Percentiles rank a stretch among this genome's conserved stretches.
Evolutionary conservation across 2,329 filamentous ascomycete species (phyloP).

Genomic region (Dothidotthia symphoricarpi): DNA sequence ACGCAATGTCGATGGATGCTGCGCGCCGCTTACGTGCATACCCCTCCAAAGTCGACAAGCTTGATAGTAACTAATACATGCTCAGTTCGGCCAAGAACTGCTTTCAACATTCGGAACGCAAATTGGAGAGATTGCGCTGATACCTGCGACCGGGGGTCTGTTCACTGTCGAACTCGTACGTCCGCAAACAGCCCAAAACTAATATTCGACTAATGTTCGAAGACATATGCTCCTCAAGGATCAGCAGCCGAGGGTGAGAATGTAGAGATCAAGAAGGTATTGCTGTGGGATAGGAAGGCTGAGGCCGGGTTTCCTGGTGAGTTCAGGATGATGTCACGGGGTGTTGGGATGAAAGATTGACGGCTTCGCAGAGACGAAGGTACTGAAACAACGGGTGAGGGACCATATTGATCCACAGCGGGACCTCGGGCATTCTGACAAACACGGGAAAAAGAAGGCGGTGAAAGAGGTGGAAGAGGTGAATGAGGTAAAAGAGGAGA

Average conservation of each 20-base stretch:
- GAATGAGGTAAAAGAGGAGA: constrained; percentile 7
- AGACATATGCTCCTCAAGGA: constrained; percentile 27
- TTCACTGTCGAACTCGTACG: constrained; percentile 69
- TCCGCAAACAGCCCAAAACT: not conserved
- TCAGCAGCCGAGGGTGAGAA: constrained; percentile 1
- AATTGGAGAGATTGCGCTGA: constrained; percentile 82
- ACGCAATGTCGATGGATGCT: constrained; percentile 94
- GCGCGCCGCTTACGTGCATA: constrained; percentile 74
- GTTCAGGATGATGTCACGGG: not conserved
- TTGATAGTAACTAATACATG: not conserved
- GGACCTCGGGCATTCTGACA: constrained; percentile 70
- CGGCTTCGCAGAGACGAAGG: constrained; percentile 68
- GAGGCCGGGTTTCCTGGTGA: constrained; percentile 83
- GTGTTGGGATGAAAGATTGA: not conserved
- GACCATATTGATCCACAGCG: constrained; percentile 77
- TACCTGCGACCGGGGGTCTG: constrained; percentile 79
- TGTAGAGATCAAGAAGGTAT: constrained; percentile 46
- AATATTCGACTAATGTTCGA: constrained; percentile 1
- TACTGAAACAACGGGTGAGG: constrained; percentile 79
- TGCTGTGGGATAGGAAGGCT: constrained; percentile 83
- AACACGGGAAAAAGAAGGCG: constrained; percentile 38
- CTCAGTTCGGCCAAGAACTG: constrained; percentile 87
- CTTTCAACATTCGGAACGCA: constrained; percentile 84
- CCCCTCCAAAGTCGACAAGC: not conserved
- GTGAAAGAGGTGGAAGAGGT: constrained; percentile 19